Evolutionary conservation across 306 rosid species (phyloP), one percentile per base, ranked within the genome.

Genomic region (Citrullus colocynthis): DNA sequence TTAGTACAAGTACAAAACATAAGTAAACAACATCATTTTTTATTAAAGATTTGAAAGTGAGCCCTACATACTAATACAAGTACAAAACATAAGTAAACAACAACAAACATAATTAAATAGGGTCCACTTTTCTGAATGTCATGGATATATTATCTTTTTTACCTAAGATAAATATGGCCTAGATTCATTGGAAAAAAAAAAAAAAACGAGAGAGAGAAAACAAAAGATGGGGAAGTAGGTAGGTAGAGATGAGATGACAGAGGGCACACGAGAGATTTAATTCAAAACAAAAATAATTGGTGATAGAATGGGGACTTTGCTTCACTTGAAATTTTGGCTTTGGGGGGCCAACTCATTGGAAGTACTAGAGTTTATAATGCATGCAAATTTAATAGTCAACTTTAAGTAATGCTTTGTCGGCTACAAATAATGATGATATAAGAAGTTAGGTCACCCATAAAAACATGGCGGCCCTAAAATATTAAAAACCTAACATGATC

Each of bases 191-290:
- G 8, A 2, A 76, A 74, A 80, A 21, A 58, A 63, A 10, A 52
- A 39, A n/a, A 76, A 81, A 76, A 57, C 61, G 76, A 57, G 28
- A 24, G 28, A 24, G 28, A 24, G 28, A 24, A 24, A 24, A 24
- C 28, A 24, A 24, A 24, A 24, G 28, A 24, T 24, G 28, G 71
- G 76, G 84, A 85, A 87, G 95, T 88, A 82, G 90, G 96, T 88
- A 84, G 75, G 83, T 75, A 12, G 18, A 60, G 37, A 59, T 10
- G 65, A 59, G 65, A 59, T 86, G 17, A 34, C 4, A 64, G 13
- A 42, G 44, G 6, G 7, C 28, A 37, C 21, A 65, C 6, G 28
- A 36, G 49, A 34, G 28, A 37, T 65, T 65, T 37, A 17, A 65
- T 39, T 39, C 28, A 37, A 65, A 16, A 37, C 24, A 65, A 36